Percentiles rank a stretch among this genome's conserved stretches.
Conservation (phyloP, 1,139 yeast species). For the Candida smagusa region DNA sequence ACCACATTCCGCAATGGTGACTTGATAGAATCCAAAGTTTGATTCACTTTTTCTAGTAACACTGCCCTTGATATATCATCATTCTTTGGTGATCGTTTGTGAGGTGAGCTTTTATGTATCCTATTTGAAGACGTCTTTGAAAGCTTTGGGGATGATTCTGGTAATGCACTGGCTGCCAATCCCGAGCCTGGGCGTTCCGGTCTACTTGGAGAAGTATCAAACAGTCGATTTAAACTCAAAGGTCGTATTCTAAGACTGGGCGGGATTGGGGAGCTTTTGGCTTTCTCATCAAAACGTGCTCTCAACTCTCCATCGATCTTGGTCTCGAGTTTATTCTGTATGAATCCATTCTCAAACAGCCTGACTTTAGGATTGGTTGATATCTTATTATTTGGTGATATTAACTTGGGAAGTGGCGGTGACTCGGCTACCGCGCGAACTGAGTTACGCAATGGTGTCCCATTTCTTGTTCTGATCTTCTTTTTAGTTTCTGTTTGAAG, state of each 20-base stretch:
- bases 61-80: conserved; percentile 12
- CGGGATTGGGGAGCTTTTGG: conserved; percentile 8
- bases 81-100: too few relatives aligned
- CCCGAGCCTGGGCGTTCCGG: too few relatives aligned
- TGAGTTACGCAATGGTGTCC: conserved; percentile 2
- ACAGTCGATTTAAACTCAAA: conserved; percentile 4
- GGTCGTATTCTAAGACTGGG: conserved; percentile 9
- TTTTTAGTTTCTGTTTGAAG: conserved; percentile 1
- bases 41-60: conserved; percentile 15
- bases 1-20: conserved; percentile 3
- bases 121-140: too few relatives aligned
- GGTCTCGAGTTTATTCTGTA: conserved; percentile 1
- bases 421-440: not conserved
- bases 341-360: conserved; percentile 1
- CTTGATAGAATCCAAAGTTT: conserved; percentile 14
- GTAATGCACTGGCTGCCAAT: too few relatives aligned
- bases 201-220: too few relatives aligned
- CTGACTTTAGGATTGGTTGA: not conserved
- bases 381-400: conserved; percentile 3
- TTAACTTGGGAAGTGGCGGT: not conserved
- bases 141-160: too few relatives aligned
- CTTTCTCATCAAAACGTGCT: conserved; percentile 1
- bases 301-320: not conserved
- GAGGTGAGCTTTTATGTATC: too few relatives aligned
- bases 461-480: conserved; percentile 2